Evolutionary conservation across 2,329 filamentous ascomycete species (phyloP).

Genomic region (Colletotrichum navitas): DNA sequence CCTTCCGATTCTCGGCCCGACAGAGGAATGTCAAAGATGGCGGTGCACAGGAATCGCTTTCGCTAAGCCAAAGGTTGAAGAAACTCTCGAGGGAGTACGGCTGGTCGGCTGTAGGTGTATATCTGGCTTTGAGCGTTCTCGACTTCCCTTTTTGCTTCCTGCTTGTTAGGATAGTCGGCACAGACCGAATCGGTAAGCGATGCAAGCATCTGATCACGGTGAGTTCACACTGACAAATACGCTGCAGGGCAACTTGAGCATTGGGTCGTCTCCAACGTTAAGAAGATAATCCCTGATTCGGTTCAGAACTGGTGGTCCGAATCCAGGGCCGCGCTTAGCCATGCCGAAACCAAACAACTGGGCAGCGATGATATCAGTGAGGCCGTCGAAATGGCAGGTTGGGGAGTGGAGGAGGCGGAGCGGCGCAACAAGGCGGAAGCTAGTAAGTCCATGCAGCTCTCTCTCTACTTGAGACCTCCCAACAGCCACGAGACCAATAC

Average conservation of each 20-base stretch:
- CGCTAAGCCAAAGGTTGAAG: constrained; percentile 79
- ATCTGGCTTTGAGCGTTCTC: constrained; percentile 82
- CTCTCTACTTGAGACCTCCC: constrained; percentile 9
- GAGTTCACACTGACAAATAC: constrained; percentile 20
- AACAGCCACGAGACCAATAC: constrained; percentile 2
- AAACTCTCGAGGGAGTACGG: constrained; percentile 93
- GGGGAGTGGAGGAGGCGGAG: constrained; percentile 75
- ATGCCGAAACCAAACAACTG: constrained; percentile 57
- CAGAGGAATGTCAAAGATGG: constrained; percentile 21
- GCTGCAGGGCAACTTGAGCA: constrained; percentile 74
- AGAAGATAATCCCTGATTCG: constrained; percentile 70
- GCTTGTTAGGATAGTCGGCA: constrained; percentile 84
- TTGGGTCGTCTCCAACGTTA: constrained; percentile 71
- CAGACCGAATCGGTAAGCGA: constrained; percentile 81
- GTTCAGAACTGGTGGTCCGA: constrained; percentile 66
- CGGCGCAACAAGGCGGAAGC: constrained; percentile 73
- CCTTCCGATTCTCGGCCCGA: constrained; percentile 40
- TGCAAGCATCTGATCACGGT: not conserved
- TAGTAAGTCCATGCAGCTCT: constrained; percentile 69
- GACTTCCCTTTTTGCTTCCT: constrained; percentile 98
- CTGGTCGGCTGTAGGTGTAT: constrained; percentile 93
- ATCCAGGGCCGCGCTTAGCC: constrained; percentile 62
- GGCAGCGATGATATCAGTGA: constrained; percentile 60
- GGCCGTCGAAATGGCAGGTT: constrained; percentile 64
- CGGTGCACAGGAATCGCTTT: constrained; percentile 53